These are phyloP conservation scores for Candida mattraensis DNA, from an alignment of 805 yeast species.

Conservation along the genomic window DNA sequence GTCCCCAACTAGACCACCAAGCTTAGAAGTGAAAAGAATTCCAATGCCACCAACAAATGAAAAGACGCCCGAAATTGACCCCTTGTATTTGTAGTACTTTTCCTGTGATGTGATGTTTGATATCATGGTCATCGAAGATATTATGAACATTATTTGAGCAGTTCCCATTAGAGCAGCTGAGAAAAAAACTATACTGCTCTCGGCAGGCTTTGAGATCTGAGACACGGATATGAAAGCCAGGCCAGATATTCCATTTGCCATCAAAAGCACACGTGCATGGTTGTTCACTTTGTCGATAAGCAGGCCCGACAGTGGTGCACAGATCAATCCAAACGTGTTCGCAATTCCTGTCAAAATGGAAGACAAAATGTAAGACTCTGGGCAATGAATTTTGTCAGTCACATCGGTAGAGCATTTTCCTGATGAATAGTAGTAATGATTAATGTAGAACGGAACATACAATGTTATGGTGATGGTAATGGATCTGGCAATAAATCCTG, in stretches of 20 bases:
- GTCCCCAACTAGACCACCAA: conserved; percentile 65
- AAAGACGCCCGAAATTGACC: conserved; percentile 69
- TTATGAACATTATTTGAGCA: conserved; percentile 61
- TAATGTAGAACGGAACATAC: conserved; percentile 64
- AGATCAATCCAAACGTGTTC: conserved; percentile 53
- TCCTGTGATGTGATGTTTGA: conserved; percentile 41
- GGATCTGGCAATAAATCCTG: conserved; percentile 63
- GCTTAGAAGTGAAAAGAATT: conserved; percentile 53
- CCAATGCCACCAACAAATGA: conserved; percentile 72
- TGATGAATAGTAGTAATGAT: conserved; percentile 49
- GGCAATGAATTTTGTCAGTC: conserved; percentile 44
- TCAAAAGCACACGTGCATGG: conserved; percentile 32
- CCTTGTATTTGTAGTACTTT: conserved; percentile 45
- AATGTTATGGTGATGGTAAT: conserved; percentile 57
- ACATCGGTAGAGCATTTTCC: conserved; percentile 48
- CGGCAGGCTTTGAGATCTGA: conserved; percentile 35
- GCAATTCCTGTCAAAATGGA: conserved; percentile 71
- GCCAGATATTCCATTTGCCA: conserved; percentile 44
- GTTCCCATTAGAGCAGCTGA: conserved; percentile 52
- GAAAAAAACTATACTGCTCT: conserved; percentile 35
- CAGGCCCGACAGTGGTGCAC: conserved; percentile 65
- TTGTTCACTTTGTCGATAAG: conserved; percentile 46
- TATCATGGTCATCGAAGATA: conserved; percentile 60
- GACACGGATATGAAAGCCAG: conserved; percentile 42
- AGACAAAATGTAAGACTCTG: conserved; percentile 62